phyloP scores from a whole-genome alignment of 352 stramenopile species.

The Pilasporangium apinafurcum region DNA sequence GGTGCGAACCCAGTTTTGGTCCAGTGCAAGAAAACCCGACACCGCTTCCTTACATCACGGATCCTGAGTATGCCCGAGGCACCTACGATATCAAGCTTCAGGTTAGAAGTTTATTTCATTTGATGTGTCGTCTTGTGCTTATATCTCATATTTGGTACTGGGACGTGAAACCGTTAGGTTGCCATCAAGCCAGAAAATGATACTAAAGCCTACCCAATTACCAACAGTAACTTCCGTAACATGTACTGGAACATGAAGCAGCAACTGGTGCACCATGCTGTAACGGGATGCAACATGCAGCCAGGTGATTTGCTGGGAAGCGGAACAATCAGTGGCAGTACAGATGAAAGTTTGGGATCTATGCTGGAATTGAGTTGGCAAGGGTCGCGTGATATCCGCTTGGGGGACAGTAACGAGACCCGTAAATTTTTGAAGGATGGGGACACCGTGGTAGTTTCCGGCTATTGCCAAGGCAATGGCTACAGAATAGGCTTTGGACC shows the following conservation, averaged over 20 bases:
- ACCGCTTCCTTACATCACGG: constrained; percentile 92
- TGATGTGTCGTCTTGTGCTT: constrained; percentile 28
- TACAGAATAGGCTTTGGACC: constrained; percentile 94
- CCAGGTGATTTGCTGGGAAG: constrained; percentile 92
- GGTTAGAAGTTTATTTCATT: constrained; percentile 16
- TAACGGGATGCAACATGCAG: constrained; percentile 96
- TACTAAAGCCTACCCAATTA: constrained; percentile 63
- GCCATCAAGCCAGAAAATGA: constrained; percentile 58
- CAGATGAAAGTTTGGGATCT: constrained; percentile 86
- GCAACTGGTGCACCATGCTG: constrained; percentile 95
- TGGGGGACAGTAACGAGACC: constrained; percentile 61
- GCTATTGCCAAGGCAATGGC: constrained; percentile 88
- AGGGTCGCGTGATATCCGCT: constrained; percentile 70
- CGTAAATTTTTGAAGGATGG: constrained; percentile 96
- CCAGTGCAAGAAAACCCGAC: constrained; percentile 81
- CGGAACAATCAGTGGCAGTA: constrained; percentile 92
- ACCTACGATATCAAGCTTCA: constrained; percentile 89
- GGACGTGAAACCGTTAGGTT: constrained; percentile 16
- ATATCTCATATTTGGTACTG: constrained; percentile 3
- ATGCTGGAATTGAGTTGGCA: constrained; percentile 97
- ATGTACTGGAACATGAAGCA: constrained; percentile 98
- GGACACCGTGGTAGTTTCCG: constrained; percentile 90
- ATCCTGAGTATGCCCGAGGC: constrained; percentile 84
- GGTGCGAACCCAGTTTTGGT: constrained; percentile 86
- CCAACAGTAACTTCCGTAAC: constrained; percentile 92